Base-by-base conservation (phyloP, 1,284 basidiomycete genomes). In the Neonothopanus nambi region DNA sequence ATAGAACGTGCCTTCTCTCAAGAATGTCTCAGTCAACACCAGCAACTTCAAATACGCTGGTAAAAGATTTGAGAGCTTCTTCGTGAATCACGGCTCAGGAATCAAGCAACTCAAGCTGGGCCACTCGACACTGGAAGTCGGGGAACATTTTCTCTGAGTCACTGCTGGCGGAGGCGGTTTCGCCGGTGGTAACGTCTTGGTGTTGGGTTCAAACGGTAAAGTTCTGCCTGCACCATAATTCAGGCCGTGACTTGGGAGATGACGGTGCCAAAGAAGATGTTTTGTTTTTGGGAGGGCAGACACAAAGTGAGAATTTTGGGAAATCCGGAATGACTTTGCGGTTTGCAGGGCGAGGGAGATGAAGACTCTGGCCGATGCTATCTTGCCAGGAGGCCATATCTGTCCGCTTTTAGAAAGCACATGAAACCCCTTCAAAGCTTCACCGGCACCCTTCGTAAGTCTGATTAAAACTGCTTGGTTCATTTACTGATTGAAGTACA, bases 361-460 rank as follows among this genome's bases (percentile, higher is more conserved):
- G 81, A 84, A 57, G 86, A 87, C n/a, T 57, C 82, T 87, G 21
- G 83, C 76, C 2, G 85, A 85, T 59, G 81, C 82, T 0, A 73
- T 88, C 55, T 90, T 85, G 0, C 87, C 86, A 3, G 84, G 83
- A 20, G 87, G 87, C 0, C 88, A 89, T 65, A 70, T 89, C 71
- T 88, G 8, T 89, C 87, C 21, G 62, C 66, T 89, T 40, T 72
- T 81, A 8, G 76, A 84, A 61, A 78, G 77, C 54, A 67, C 70
- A 74, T 57, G 60, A 61, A 55, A 35, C 21, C 26, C 42, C 43
- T 12, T 75, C n/a, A n/a, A n/a, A n/a, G n/a, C n/a, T n/a, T n/a
- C n/a, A n/a, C n/a, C n/a, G n/a, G n/a, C 74, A 59, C 68, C 65
- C 52, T 72, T 73, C 54, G 81, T 80, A 64, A 58, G 74, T 65